phyloP scores from a whole-genome alignment of 352 stramenopile species.

The Plasmopara viticola region DNA sequence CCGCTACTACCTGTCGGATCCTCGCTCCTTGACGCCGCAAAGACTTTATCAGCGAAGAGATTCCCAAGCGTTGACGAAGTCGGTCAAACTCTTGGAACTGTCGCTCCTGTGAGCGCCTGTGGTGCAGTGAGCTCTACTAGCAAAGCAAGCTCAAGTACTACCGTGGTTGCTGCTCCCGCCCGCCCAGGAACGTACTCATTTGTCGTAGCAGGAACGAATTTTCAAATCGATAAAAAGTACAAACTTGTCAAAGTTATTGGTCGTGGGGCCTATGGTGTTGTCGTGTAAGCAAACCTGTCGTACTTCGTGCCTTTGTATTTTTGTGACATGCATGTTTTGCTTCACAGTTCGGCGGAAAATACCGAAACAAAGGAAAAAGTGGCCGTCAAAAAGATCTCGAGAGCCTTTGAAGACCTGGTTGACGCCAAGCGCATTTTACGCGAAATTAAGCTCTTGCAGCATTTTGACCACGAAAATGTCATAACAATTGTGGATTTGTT shows the following conservation, averaged over 20 bases:
- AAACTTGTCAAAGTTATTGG: conserved; percentile 93
- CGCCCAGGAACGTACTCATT: conserved; percentile 71
- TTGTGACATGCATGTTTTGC: not conserved
- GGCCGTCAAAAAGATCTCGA: conserved; percentile 87
- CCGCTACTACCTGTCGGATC: conserved; percentile 23
- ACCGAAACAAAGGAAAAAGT: conserved; percentile 78
- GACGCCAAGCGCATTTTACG: conserved; percentile 99
- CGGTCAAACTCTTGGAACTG: conserved; percentile 7
- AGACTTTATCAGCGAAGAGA: conserved; percentile 9
- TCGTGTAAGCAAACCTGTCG: conserved; percentile 71
- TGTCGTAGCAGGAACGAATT: conserved; percentile 81
- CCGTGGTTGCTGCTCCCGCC: conserved; percentile 9
- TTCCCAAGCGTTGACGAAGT: conserved; percentile 7
- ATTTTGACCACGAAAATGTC: conserved; percentile 94
- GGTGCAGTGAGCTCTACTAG: conserved; percentile 9
- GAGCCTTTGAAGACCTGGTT: conserved; percentile 95
- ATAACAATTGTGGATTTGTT: conserved; percentile 95
- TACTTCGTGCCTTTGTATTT: not conserved
- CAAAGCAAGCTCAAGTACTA: conserved; percentile 6
- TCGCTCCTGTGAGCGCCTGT: conserved; percentile 11
- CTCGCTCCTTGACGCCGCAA: conserved; percentile 7
- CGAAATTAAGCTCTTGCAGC: conserved; percentile 93
- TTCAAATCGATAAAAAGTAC: conserved; percentile 92
- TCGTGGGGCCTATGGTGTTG: conserved; percentile 92
- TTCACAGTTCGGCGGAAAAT: conserved; percentile 68